phyloP scores from a whole-genome alignment of 2,329 filamentous ascomycete genomes.

The Fusarium redolens region DNA sequence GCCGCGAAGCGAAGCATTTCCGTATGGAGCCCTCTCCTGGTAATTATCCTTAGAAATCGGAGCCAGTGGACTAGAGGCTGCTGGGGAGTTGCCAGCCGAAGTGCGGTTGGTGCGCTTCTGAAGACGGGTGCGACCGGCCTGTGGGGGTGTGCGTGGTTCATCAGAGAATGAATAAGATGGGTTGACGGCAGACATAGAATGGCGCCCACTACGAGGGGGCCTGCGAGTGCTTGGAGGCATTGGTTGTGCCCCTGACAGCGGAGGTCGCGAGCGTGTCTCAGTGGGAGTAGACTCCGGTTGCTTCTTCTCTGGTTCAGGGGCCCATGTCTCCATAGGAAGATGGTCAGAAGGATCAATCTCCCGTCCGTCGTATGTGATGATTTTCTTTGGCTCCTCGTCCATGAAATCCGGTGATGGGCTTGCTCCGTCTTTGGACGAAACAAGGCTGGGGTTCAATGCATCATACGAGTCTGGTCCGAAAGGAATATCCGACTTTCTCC shows the following conservation, averaged over 20 bases:
- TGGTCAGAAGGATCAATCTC: conserved; percentile 86
- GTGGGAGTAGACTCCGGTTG: conserved; percentile 42
- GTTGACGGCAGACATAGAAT: conserved; percentile 57
- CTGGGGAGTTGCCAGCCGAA: conserved; percentile 53
- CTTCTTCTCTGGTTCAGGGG: conserved; percentile 75
- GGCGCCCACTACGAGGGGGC: conserved; percentile 62
- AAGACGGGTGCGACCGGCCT: conserved; percentile 66
- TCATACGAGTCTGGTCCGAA: conserved; percentile 84
- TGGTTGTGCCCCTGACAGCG: conserved; percentile 64
- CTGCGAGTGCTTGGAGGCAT: conserved; percentile 63
- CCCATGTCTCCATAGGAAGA: conserved; percentile 80
- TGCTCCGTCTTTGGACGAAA: conserved; percentile 45
- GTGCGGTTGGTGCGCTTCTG: conserved; percentile 69
- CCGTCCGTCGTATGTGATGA: conserved; percentile 79
- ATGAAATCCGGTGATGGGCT: conserved; percentile 53
- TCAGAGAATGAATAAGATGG: conserved; percentile 48
- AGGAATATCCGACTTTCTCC: conserved; percentile 70
- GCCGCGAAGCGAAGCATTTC: conserved; percentile 48
- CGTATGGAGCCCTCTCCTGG: conserved; percentile 55
- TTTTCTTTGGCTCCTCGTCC: conserved; percentile 70
- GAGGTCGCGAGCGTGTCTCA: conserved; percentile 55
- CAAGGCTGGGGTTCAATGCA: conserved; percentile 71
- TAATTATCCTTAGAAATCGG: conserved; percentile 65
- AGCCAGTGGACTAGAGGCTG: conserved; percentile 61
- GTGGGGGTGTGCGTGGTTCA: conserved; percentile 49